Percentiles rank a stretch among this genome's conserved stretches.
These are phyloP conservation scores for Globisporangium rhizosaccharum DNA, from an alignment of 352 stramenopile genomes.

Conservation along the genomic window DNA sequence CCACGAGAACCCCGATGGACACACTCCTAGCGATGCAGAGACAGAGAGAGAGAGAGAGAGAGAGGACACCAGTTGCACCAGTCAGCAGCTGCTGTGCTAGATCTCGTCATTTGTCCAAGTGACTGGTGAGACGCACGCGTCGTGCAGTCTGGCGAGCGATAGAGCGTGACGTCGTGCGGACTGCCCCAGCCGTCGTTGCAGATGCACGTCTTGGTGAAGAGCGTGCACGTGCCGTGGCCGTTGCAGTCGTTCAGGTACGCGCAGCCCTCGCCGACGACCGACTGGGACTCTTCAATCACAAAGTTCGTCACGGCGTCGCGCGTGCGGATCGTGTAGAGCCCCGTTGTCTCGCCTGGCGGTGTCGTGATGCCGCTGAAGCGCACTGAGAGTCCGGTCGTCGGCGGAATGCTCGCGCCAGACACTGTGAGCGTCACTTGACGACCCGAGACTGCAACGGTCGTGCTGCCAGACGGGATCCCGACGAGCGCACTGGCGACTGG, in stretches of 20 bases:
- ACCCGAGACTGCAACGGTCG: conserved; percentile 18
- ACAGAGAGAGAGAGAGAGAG: neutral
- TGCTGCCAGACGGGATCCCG: conserved; percentile 31
- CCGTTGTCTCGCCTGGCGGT: conserved; percentile 28
- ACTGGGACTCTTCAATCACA: conserved; percentile 50
- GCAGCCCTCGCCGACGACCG: conserved; percentile 54
- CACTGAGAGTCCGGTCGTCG: conserved; percentile 25
- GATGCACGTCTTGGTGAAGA: conserved; percentile 59
- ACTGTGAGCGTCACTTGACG: conserved; percentile 31
- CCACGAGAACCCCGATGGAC: conserved; percentile 49
- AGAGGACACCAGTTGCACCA: neutral
- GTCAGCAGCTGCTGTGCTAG: too few species aligned
- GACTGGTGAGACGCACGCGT: conserved; percentile 26
- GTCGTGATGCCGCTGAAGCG: conserved; percentile 49
- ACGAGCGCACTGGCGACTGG: conserved; percentile 23
- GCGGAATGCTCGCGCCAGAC: conserved; percentile 20
- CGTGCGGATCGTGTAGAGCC: conserved; percentile 51
- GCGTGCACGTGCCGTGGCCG: conserved; percentile 69
- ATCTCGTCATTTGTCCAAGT: neutral
- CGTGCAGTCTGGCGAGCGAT: conserved; percentile 79
- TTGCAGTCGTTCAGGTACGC: conserved; percentile 79
- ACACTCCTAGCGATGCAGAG: conserved; percentile 29
- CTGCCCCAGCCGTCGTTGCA: conserved; percentile 56
- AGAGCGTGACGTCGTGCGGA: conserved; percentile 60
- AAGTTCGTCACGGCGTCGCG: conserved; percentile 25